Base-by-base conservation (phyloP, 768 basidiomycete species). In the Mrakia frigida region DNA sequence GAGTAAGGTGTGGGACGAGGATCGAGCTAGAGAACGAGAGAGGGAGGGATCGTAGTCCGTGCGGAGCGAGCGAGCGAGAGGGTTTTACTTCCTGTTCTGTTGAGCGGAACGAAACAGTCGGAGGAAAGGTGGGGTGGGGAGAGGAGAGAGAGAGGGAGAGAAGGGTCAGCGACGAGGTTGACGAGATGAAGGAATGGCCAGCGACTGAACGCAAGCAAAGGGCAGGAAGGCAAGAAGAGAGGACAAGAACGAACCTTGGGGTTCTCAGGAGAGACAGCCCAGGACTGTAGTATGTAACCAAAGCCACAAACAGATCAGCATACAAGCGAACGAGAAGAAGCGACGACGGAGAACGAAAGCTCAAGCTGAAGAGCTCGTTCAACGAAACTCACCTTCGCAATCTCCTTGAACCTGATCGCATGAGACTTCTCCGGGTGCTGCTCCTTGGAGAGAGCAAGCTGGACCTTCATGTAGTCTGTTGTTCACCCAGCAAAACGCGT, bases 391-490 rank as follows among this genome's bases (percentile, higher is more conserved):
- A 68, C 65, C 65, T 68, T 68, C 10, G 65, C 14, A 21, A 68
- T 37, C 35, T 35, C 65, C 37, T 68, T 68, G 21, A 68, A 39
- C 25, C 65, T 39, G 39, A 39, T 16, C 33, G 37, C n/a, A 23
- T 68, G 65, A 25, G 35, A 39, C 37, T 35, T 25, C 65, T 35
- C 35, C 9, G 65, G 65, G 25, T 68, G 23, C 39, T 41, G 35
- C 39, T 68, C 65, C 65, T 68, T 68, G 65, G 37, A 9, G 11
- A 39, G 35, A 18, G 65, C 65, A 25, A 68, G 65, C 23, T 68
- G 65, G 14, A 68, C 65, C 65, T 68, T 68, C 35, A 68, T 35
- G 25, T 39, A 68, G 65, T 68, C 65, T 68, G 23, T 25, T 25
- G 33, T 3, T 14, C 35, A 67, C 35, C n/a, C 21, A 67, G 35